A percentile compares a stretch with the other conserved stretches of the same genome.
phyloP scores from a whole-genome alignment of 345 rosid species.

The Excoecaria cochinchinensis region DNA sequence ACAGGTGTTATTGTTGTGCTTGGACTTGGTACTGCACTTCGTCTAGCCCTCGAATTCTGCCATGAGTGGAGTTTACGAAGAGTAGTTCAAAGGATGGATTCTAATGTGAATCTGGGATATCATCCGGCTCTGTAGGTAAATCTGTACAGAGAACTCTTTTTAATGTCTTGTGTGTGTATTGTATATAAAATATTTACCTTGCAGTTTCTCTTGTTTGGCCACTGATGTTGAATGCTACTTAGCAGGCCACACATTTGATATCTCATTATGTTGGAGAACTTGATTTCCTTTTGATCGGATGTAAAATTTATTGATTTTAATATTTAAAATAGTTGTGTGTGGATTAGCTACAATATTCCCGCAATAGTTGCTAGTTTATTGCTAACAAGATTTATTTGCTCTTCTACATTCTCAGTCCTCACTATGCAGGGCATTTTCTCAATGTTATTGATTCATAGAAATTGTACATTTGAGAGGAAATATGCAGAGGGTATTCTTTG shows the following conservation, averaged over 20 bases:
- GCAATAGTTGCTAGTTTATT: background rate
- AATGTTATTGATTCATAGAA: no score
- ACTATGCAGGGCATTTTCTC: no score
- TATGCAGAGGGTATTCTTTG: no score
- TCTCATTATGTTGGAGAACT: background rate
- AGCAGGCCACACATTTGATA: constrained; percentile 3
- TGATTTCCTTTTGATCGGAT: background rate
- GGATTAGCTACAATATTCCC: background rate
- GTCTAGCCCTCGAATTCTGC: constrained; percentile 78
- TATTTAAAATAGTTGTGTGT: background rate
- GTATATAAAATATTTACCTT: constrained; percentile 20
- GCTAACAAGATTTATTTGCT: no score
- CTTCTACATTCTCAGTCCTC: no score
- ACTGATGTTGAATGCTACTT: constrained; percentile 13
- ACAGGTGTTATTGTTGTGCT: constrained; percentile 87
- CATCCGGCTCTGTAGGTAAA: constrained; percentile 62
- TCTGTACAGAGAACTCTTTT: constrained; percentile 24
- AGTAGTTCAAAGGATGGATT: constrained; percentile 66
- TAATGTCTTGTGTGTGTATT: constrained; percentile 10
- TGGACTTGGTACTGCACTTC: constrained; percentile 86
- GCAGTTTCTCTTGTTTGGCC: constrained; percentile 7
- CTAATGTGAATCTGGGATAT: constrained; percentile 49
- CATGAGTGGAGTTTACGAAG: constrained; percentile 82
- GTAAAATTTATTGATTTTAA: background rate
- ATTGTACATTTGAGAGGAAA: no score